Evolutionary conservation across 805 yeast genomes (phyloP).

Genomic region (Yarrowia phangngaensis): DNA sequence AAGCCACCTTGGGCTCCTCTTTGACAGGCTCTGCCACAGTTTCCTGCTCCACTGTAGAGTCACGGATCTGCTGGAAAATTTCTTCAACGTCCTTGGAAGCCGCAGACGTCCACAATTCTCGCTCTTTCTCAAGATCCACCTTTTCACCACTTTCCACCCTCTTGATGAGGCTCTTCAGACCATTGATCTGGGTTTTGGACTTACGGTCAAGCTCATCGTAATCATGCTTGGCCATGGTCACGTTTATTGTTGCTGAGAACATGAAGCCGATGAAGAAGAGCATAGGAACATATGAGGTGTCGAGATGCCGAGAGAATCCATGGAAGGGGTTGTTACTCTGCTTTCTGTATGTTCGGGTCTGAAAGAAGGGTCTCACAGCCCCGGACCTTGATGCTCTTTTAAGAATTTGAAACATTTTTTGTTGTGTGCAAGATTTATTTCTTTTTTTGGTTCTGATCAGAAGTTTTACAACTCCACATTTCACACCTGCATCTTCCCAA

Average conservation of each 20-base stretch:
- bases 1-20: background rate
- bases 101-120: slow-evolving; percentile 33
- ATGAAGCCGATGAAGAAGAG: slow-evolving; percentile 45
- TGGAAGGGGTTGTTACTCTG: slow-evolving; percentile 17
- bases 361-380: background rate
- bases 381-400: no score
- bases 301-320: slow-evolving; percentile 8
- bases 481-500: no score
- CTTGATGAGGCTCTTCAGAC: slow-evolving; percentile 42
- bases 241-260: slow-evolving; percentile 48
- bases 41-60: slow-evolving; percentile 19
- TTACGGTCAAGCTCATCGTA: slow-evolving; percentile 43
- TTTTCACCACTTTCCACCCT: slow-evolving; percentile 43
- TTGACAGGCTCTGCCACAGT: background rate
- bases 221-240: slow-evolving; percentile 44
- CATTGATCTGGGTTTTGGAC: slow-evolving; percentile 41
- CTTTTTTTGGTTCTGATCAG: no score
- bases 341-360: slow-evolving; percentile 4
- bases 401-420: slow-evolving; percentile 1
- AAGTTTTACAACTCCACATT: no score
- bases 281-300: slow-evolving; percentile 41
- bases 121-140: slow-evolving; percentile 45
- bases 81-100: slow-evolving; percentile 20
- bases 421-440: no score
- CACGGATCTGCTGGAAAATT: slow-evolving; percentile 13